Evolutionary conservation across 2,329 filamentous ascomycete genomes (phyloP), one percentile per base, ranked within the genome.

Genomic region (Chaetomiaceae sp.): DNA sequence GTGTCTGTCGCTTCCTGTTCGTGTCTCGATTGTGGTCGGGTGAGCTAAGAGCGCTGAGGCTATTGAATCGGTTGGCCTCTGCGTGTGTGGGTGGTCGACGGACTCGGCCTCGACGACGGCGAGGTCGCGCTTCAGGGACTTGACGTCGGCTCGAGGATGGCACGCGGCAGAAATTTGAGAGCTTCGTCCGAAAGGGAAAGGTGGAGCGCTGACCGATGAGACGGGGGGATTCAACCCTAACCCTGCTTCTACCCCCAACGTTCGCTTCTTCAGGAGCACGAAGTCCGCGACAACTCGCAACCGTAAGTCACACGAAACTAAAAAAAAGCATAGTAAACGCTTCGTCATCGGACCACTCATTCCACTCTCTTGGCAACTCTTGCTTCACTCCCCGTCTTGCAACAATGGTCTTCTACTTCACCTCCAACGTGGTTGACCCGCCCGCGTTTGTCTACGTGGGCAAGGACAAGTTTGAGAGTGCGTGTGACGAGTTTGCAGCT

Each of bases 381-480:
- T 9, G 9, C 6, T 9, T 6, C 14, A n/a, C 29, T 20, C 19
- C 35, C 33, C 18, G 22, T 22, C 38, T 7, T 32, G 15, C 29
- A 67, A 61, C 22, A n/a, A 94, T 98, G 93, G 93, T 98, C 38
- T 95, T 86, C 71, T 97, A 97, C 68, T 97, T 93, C 66, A 93
- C 83, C 1, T 97, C 91, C 20, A 91, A 79, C 51, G 81, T 82
- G 34, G 88, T 95, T 32, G 76, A 83, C 11, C 91, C 93, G 2
- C 65, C 88, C 26, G 91, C 88, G 34, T 90, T 84, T 64, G 82
- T 98, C 62, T 98, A 98, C 65, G 88, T 96, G 49, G 93, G 93
- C 67, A 98, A 97, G 69, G 93, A 98, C 74, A 98, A 98, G 71
- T 90, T 93, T 59, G 93, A 98, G 74, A 98, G 93, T 96, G 52